Base-by-base conservation (phyloP, 441 rosid genomes). In the Flueggea neowawraea region DNA sequence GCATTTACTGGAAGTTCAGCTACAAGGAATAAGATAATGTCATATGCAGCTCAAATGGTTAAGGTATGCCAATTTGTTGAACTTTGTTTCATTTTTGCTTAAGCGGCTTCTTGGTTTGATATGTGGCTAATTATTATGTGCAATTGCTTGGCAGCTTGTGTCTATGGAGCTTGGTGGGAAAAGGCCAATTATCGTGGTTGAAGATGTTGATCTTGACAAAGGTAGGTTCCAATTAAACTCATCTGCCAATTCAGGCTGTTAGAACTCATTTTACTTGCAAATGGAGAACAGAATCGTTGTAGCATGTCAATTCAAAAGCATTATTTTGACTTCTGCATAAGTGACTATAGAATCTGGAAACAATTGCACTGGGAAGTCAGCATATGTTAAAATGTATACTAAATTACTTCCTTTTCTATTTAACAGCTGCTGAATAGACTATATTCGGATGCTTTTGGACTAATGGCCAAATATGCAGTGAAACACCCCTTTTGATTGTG, bases 391-490 rank as follows among this genome's bases (percentile, higher is more conserved):
- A 6, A 33, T 33, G 4, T 33, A 33, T 33, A 33, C 39, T 33
- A 6, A 33, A 33, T 33, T 33, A 33, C 39, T 33, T 33, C 39
- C 39, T 3, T 33, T n/a, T n/a, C 39, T 33, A 3, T 33, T 33
- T 33, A 61, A 71, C 73, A 95, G 99, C 97, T 71, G 97, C 84
- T 58, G 98, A 95, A 72, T 95, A 98, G 99, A 80, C 89, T 47
- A 63, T 73, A 59, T 89, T 95, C 75, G 99, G 99, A 59, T 91
- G 98, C 89, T 95, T 91, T 79, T 95, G 97, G 93, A 95, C 98
- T 45, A 91, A 90, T 85, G 98, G 99, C 58, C 97, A 95, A 82
- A 95, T 95, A 63, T 95, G 99, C 74, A 91, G 99, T 75, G 97
- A 98, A 64, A 95, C 99, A 76, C 89, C 99, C 64, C 92, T 97